Evolutionary conservation across 2,329 filamentous ascomycete species (phyloP).

Genomic region (Colletotrichum shisoi): DNA sequence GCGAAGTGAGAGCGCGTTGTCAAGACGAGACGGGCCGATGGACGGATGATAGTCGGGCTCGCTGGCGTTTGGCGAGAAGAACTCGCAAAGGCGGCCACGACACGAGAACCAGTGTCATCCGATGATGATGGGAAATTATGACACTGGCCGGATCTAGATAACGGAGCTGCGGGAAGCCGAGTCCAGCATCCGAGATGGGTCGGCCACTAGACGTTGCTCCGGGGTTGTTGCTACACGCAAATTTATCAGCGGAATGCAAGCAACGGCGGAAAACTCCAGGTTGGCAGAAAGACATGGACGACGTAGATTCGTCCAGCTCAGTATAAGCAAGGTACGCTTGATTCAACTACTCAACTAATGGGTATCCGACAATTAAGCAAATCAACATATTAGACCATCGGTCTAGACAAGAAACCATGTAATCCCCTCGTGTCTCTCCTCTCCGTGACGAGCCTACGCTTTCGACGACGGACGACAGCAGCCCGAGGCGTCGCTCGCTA

Average conservation of each 20-base stretch:
- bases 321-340: constrained; percentile 26
- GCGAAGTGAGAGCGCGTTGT: constrained; percentile 46
- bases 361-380: constrained; percentile 40
- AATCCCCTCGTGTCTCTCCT: not conserved
- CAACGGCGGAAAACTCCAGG: not conserved
- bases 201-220: not conserved
- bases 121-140: not conserved
- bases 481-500: not conserved
- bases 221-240: not conserved
- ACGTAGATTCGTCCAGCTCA: not conserved
- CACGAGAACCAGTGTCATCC: not conserved
- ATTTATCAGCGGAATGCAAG: not conserved
- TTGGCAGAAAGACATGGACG: not conserved
- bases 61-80: not conserved
- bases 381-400: constrained; percentile 27
- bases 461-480: not conserved
- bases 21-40: not conserved
- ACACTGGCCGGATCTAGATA: not conserved
- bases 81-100: too few relatives aligned
- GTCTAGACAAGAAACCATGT: constrained; percentile 16
- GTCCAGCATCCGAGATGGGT: not conserved
- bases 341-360: constrained; percentile 37
- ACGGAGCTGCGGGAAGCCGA: not conserved
- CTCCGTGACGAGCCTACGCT: not conserved
- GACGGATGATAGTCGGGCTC: not conserved